phyloP scores from a whole-genome alignment of 1,284 basidiomycete species.

The Sphagnurus paluster region DNA sequence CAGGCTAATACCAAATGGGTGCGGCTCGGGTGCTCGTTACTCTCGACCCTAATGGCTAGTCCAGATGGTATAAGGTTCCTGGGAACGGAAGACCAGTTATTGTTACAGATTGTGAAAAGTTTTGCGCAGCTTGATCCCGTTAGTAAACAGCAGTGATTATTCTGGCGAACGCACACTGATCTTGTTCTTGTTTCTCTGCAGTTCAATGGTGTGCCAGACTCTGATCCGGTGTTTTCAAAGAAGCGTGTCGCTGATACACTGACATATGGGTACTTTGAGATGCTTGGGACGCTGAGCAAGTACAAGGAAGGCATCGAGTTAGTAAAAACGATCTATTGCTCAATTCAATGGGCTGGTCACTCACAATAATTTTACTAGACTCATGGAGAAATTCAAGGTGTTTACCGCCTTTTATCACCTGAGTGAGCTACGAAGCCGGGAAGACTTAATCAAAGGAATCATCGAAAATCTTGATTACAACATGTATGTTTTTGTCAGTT shows the following conservation, averaged over 20 bases:
- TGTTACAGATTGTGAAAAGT: slow-evolving; percentile 84
- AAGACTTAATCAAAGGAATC: slow-evolving; percentile 89
- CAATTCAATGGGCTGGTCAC: background rate
- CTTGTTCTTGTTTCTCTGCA: slow-evolving; percentile 25
- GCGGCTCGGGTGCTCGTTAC: slow-evolving; percentile 77
- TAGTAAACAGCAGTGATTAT: slow-evolving; percentile 26
- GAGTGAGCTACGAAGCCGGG: slow-evolving; percentile 86
- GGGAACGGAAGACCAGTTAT: slow-evolving; percentile 79
- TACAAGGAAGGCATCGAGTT: slow-evolving; percentile 88
- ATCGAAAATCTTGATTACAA: slow-evolving; percentile 92
- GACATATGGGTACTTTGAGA: slow-evolving; percentile 93
- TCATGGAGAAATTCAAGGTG: slow-evolving; percentile 89
- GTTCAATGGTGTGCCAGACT: slow-evolving; percentile 67
- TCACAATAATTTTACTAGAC: slow-evolving; percentile 40
- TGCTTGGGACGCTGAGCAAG: slow-evolving; percentile 90
- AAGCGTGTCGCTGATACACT: slow-evolving; percentile 82
- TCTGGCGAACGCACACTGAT: background rate
- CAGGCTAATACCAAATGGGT: slow-evolving; percentile 83
- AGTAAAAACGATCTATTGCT: slow-evolving; percentile 29
- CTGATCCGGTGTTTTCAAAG: slow-evolving; percentile 87
- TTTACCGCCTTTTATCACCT: slow-evolving; percentile 96
- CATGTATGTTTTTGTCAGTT: slow-evolving; percentile 47
- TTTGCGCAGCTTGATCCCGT: slow-evolving; percentile 94
- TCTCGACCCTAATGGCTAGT: slow-evolving; percentile 83
- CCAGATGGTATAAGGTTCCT: slow-evolving; percentile 86